phyloP scores from a whole-genome alignment of 371 early-diverging fungal species.

The Saksenaea oblongispora region DNA sequence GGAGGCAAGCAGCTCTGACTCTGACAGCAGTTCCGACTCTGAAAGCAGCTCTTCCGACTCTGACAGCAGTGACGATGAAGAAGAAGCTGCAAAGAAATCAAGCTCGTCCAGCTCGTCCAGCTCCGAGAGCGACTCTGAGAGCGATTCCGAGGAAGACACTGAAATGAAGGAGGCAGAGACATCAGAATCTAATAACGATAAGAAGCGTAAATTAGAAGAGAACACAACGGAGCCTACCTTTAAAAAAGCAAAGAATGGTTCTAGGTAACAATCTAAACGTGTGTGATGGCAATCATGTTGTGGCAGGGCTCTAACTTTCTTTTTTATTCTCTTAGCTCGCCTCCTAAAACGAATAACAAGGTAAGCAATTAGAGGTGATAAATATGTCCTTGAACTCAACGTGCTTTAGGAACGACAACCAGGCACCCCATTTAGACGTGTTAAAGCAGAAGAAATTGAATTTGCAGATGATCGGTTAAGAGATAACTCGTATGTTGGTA shows the following conservation, averaged over 20 bases:
- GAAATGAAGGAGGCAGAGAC: constrained; percentile 18
- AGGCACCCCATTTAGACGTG: constrained; percentile 79
- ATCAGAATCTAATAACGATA: constrained; percentile 19
- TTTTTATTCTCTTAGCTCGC: background rate
- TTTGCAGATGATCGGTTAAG: constrained; percentile 78
- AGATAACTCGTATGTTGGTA: constrained; percentile 81
- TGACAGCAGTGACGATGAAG: constrained; percentile 9
- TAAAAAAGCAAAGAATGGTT: constrained; percentile 23
- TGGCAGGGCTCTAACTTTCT: background rate
- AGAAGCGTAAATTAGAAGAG: constrained; percentile 38
- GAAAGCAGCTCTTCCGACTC: constrained; percentile 25
- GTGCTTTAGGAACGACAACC: constrained; percentile 23
- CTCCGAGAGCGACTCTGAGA: constrained; percentile 8
- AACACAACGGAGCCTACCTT: constrained; percentile 16
- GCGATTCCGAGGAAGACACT: constrained; percentile 19
- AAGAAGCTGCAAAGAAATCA: background rate
- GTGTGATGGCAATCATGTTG: background rate
- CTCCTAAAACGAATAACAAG: background rate
- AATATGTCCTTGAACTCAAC: constrained; percentile 15
- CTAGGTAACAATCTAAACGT: constrained; percentile 16
- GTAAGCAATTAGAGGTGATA: background rate
- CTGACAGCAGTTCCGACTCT: constrained; percentile 21
- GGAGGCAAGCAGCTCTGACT: constrained; percentile 14
- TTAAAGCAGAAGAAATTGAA: constrained; percentile 79
- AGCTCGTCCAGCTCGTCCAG: constrained; percentile 9